Percentiles rank a stretch among this genome's conserved stretches.
These are phyloP conservation scores for Leccinum variicolor DNA, from an alignment of 768 basidiomycete genomes.

Conservation along the genomic window DNA sequence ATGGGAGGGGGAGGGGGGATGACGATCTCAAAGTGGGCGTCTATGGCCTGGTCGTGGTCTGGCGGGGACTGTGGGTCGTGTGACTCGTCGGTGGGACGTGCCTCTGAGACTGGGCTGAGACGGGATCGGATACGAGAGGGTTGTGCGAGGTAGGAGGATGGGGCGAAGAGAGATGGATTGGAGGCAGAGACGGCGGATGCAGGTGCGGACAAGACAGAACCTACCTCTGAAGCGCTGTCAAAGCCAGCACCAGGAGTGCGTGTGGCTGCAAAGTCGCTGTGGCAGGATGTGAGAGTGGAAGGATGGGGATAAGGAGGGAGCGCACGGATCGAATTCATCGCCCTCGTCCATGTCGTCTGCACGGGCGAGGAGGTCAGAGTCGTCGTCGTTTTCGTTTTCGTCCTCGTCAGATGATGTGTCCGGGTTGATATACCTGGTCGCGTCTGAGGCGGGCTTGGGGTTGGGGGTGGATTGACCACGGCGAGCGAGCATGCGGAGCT, in stretches of 20 bases:
- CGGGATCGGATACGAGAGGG: slow-evolving; percentile 40
- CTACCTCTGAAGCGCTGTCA: slow-evolving; percentile 61
- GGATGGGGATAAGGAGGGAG: slow-evolving; percentile 9
- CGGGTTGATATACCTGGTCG: slow-evolving; percentile 42
- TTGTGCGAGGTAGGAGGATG: slow-evolving; percentile 42
- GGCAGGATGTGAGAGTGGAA: not conserved
- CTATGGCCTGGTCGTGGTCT: slow-evolving; percentile 30
- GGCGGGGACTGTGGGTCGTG: slow-evolving; percentile 21
- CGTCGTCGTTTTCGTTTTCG: slow-evolving; percentile 46
- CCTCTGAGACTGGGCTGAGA: slow-evolving; percentile 65
- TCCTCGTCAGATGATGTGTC: slow-evolving; percentile 41
- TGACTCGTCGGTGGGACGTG: slow-evolving; percentile 32
- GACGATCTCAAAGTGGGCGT: slow-evolving; percentile 54
- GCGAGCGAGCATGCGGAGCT: slow-evolving; percentile 63
- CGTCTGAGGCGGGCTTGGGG: slow-evolving; percentile 22
- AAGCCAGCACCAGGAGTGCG: slow-evolving; percentile 47
- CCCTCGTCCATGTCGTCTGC: slow-evolving; percentile 56
- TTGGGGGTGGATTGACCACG: slow-evolving; percentile 34
- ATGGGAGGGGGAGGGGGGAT: slow-evolving; percentile 36
- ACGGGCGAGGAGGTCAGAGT: slow-evolving; percentile 48
- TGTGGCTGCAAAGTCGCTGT: slow-evolving; percentile 67
- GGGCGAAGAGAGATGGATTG: slow-evolving; percentile 50
- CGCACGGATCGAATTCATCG: slow-evolving; percentile 82
- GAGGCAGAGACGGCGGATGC: slow-evolving; percentile 50
- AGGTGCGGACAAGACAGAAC: slow-evolving; percentile 55